phyloP scores from a whole-genome alignment of 1,139 yeast genomes.

The Magnusiomyces magnusii region DNA sequence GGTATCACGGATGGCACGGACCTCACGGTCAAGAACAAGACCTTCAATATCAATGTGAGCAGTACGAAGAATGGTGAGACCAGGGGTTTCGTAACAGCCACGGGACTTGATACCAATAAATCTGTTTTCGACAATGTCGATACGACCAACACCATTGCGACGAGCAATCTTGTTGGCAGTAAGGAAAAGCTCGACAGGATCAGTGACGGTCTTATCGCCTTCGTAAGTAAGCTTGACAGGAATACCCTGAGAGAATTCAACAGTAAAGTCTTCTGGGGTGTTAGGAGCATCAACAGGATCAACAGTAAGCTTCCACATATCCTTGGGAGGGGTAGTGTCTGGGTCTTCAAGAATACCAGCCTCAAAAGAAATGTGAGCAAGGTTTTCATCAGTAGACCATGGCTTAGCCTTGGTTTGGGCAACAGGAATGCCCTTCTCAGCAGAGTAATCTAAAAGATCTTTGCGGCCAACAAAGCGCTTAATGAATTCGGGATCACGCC shows the following conservation, averaged over 20 bases:
- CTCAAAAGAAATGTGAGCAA: slow-evolving; percentile 98
- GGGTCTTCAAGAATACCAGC: slow-evolving; percentile 99
- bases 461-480: slow-evolving; percentile 97
- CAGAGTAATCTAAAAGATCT: slow-evolving; percentile 90
- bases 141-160: slow-evolving; percentile 99
- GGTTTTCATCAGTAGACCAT: slow-evolving; percentile 98
- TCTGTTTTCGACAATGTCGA: slow-evolving; percentile 98
- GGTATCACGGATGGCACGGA: slow-evolving; percentile 91
- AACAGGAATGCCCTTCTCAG: slow-evolving; percentile 83
- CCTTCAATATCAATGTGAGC: slow-evolving; percentile 98
- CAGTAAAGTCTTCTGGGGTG: slow-evolving; percentile 78
- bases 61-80: slow-evolving; percentile 85
- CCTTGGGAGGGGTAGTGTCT: slow-evolving; percentile 97
- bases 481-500: slow-evolving; percentile 96
- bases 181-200: slow-evolving; percentile 85
- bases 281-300: slow-evolving; percentile 96
- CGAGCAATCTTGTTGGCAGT: slow-evolving; percentile 94
- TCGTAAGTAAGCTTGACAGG: slow-evolving; percentile 71
- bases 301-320: slow-evolving; percentile 98
- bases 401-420: slow-evolving; percentile 98
- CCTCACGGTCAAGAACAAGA: slow-evolving; percentile 93
- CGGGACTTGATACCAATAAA: slow-evolving; percentile 98
- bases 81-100: slow-evolving; percentile 99
- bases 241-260: slow-evolving; percentile 77
- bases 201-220: slow-evolving; percentile 59